These are phyloP conservation scores for Bertia moriformis DNA, from an alignment of 2,329 filamentous ascomycete genomes.

Conservation along the genomic window DNA sequence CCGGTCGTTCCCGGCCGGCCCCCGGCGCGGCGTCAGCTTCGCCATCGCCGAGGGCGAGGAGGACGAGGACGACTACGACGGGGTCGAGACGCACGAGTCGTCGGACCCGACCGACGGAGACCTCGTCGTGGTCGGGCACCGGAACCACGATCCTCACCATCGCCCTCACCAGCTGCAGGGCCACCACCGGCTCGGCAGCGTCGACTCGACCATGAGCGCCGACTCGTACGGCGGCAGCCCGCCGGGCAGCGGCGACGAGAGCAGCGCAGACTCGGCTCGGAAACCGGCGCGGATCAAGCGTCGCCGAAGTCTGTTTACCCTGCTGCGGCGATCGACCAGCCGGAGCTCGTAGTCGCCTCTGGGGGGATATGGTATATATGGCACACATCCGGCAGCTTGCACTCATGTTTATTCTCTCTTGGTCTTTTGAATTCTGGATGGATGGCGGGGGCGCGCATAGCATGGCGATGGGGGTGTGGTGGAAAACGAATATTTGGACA, in stretches of 20 bases:
- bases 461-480: no score
- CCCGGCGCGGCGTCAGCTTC: conserved; percentile 13
- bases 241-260: neutral
- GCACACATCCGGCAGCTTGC: no score
- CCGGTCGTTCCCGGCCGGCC: conserved; percentile 8
- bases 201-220: neutral
- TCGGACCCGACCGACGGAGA: no score
- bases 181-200: neutral
- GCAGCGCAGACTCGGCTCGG: neutral
- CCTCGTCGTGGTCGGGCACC: neutral
- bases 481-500: no score
- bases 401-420: no score
- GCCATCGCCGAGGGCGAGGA: conserved; percentile 8
- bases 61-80: conserved; percentile 4
- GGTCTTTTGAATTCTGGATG: no score
- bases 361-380: no score
- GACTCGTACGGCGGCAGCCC: no score
- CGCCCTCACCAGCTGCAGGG: no score
- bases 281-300: neutral
- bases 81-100: conserved; percentile 6
- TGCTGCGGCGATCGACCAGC: neutral
- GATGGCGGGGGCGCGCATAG: no score
- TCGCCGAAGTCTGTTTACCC: neutral
- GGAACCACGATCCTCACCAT: neutral
- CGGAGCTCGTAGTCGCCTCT: no score